phyloP scores from a whole-genome alignment of 148 eudicot species.

The Diospyros kaki region DNA sequence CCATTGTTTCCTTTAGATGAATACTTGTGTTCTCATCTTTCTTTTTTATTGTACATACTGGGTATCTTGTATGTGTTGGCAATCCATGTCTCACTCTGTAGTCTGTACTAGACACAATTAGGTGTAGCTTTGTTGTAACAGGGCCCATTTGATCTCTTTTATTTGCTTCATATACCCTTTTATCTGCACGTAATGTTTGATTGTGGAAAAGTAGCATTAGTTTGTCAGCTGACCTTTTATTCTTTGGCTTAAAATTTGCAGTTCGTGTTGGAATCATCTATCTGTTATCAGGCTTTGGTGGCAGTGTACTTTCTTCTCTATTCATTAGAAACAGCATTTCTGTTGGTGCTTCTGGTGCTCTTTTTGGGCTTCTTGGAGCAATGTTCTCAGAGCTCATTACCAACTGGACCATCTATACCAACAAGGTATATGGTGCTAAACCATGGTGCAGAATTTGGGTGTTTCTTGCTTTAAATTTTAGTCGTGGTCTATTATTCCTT shows the following conservation, averaged over 20 bases:
- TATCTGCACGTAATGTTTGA: neutral
- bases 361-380: slow-evolving; percentile 79
- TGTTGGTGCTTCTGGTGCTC: slow-evolving; percentile 82
- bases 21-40: no score
- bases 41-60: no score
- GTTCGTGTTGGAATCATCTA: slow-evolving; percentile 61
- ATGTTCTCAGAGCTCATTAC: slow-evolving; percentile 75
- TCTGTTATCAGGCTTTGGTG: slow-evolving; percentile 73
- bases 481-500: neutral
- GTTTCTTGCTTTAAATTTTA: neutral
- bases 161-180: neutral
- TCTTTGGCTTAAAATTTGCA: slow-evolving; percentile 15
- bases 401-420: slow-evolving; percentile 65
- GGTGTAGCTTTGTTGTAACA: no score
- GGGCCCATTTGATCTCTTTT: neutral
- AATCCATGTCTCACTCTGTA: no score
- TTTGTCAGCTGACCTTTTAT: neutral
- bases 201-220: neutral
- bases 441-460: neutral
- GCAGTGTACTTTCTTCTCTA: slow-evolving; percentile 51
- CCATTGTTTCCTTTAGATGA: no score
- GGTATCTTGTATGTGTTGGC: no score
- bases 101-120: no score
- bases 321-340: slow-evolving; percentile 43
- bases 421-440: slow-evolving; percentile 37